phyloP scores from a whole-genome alignment of 768 basidiomycete genomes.

The Crepidotus variabilis region DNA sequence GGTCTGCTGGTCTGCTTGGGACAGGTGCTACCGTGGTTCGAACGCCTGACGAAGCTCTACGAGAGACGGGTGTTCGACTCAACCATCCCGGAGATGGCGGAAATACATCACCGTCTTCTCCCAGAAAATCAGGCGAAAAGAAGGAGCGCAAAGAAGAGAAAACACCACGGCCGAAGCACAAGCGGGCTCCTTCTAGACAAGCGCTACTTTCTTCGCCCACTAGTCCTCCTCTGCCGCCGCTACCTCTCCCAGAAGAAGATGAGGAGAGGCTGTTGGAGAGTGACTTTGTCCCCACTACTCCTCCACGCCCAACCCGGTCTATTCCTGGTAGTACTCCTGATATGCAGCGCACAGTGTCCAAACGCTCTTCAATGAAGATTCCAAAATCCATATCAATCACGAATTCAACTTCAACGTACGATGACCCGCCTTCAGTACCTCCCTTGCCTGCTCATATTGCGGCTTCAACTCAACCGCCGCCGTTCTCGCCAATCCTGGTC shows the following conservation, averaged over 20 bases:
- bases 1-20: constrained; percentile 51
- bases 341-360: constrained; percentile 9
- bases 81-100: constrained; percentile 24
- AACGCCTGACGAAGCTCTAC: constrained; percentile 77
- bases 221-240: constrained; percentile 56
- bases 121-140: constrained; percentile 2
- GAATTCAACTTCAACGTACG: constrained; percentile 25
- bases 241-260: constrained; percentile 36
- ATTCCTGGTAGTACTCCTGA: constrained; percentile 12
- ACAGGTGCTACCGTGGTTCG: constrained; percentile 71
- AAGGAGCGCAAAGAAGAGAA: constrained; percentile 11
- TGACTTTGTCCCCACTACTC: constrained; percentile 26
- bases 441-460: constrained; percentile 44
- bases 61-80: constrained; percentile 42
- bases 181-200: background rate
- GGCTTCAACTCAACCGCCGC: constrained; percentile 40
- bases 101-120: constrained; percentile 7
- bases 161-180: constrained; percentile 5
- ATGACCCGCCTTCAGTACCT: constrained; percentile 44
- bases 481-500: constrained; percentile 66
- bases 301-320: constrained; percentile 32
- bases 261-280: constrained; percentile 24
- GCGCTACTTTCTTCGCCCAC: constrained; percentile 26
- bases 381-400: background rate
- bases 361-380: constrained; percentile 20